A percentile compares a stretch with the other conserved stretches of the same genome.
phyloP scores from a whole-genome alignment of 371 early-diverging fungal species.

The Thermomucor indicae-seudaticae region DNA sequence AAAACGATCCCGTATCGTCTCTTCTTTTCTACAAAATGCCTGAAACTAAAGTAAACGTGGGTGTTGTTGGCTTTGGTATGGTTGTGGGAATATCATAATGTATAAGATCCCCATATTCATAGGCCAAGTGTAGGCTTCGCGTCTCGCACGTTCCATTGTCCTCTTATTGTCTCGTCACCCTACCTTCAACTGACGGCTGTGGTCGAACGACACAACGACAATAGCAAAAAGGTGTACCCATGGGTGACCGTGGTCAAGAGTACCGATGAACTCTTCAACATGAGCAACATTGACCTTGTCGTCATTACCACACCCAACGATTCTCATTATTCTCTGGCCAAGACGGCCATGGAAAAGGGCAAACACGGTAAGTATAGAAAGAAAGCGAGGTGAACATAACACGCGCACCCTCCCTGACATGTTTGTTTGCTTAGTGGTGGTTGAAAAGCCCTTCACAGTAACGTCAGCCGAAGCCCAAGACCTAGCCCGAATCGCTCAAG shows the following conservation, averaged over 20 bases:
- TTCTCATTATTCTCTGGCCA: conserved; percentile 61
- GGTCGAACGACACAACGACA: conserved; percentile 52
- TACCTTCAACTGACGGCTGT: conserved; percentile 53
- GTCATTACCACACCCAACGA: conserved; percentile 73
- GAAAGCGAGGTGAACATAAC: not conserved
- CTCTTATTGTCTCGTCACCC: conserved; percentile 55
- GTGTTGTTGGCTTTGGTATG: conserved; percentile 72
- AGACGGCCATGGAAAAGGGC: conserved; percentile 58
- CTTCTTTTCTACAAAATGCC: conserved; percentile 1
- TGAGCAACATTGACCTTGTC: conserved; percentile 57
- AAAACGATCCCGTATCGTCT: too few relatives aligned
- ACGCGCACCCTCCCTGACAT: not conserved
- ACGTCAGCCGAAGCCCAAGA: conserved; percentile 57
- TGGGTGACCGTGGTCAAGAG: conserved; percentile 47
- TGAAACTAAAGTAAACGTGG: conserved; percentile 53
- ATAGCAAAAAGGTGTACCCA: conserved; percentile 44
- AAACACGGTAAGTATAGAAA: conserved; percentile 50
- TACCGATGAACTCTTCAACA: conserved; percentile 53
- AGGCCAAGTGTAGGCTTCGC: conserved; percentile 19
- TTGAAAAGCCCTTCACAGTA: conserved; percentile 78
- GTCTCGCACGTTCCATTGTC: conserved; percentile 63
- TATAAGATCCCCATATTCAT: not conserved
- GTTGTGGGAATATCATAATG: not conserved
- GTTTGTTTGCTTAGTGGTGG: conserved; percentile 38
- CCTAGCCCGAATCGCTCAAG: conserved; percentile 51